A percentile compares a stretch with the other conserved stretches of the same genome.
Evolutionary conservation across 164 flowering plant genomes (phyloP).

Genomic region (Tinospora cordifolia): DNA sequence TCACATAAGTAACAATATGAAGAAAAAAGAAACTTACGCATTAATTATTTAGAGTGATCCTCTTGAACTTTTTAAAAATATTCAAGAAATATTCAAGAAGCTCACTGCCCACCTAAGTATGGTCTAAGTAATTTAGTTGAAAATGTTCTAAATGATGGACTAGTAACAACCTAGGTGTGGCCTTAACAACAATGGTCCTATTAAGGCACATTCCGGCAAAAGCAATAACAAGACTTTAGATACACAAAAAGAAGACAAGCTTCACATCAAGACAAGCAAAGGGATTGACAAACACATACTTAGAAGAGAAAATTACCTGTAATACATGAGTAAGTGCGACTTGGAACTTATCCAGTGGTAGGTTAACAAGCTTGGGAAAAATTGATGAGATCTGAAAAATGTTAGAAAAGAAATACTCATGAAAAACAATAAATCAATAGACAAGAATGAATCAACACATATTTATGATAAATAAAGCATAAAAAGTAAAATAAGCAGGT

Average conservation of each 20-base stretch:
- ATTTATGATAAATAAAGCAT: background rate
- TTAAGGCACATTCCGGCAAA: background rate
- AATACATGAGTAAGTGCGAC: constrained; percentile 54
- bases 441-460: background rate
- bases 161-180: too few relatives aligned
- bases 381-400: constrained; percentile 47
- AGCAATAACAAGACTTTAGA: background rate
- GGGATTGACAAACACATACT: background rate
- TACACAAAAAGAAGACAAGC: too few relatives aligned
- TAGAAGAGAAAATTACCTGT: constrained; percentile 44
- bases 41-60: too few relatives aligned
- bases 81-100: too few relatives aligned
- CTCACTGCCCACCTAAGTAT: too few relatives aligned
- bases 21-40: too few relatives aligned
- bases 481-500: background rate
- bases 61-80: too few relatives aligned
- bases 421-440: background rate
- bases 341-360: constrained; percentile 79
- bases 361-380: constrained; percentile 71
- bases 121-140: too few relatives aligned
- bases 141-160: too few relatives aligned
- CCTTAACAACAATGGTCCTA: too few relatives aligned
- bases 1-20: too few relatives aligned
- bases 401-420: background rate
- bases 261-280: too few relatives aligned